These are phyloP conservation scores for Lojkania enalia DNA, from an alignment of 2,329 filamentous ascomycete species.

Conservation along the genomic window DNA sequence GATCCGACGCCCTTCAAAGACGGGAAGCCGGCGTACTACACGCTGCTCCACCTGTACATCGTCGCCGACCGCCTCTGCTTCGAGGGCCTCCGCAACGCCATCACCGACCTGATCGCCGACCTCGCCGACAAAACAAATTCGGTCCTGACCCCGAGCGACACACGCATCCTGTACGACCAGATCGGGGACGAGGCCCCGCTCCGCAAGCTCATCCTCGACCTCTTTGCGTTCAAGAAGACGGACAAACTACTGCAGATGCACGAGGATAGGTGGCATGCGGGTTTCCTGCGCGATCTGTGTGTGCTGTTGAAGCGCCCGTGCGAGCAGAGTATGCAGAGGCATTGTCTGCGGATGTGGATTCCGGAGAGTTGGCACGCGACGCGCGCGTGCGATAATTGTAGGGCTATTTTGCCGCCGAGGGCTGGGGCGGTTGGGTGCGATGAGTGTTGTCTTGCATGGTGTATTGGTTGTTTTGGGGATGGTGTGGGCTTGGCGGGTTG, in stretches of 20 bases:
- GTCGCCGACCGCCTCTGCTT: conserved; percentile 53
- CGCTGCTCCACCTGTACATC: conserved; percentile 52
- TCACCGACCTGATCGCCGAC: conserved; percentile 49
- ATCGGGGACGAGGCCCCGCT: conserved; percentile 47
- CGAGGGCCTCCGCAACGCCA: conserved; percentile 50
- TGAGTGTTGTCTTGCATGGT: conserved; percentile 48
- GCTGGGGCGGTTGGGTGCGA: conserved; percentile 45
- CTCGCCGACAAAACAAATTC: conserved; percentile 53
- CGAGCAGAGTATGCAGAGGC: conserved; percentile 47
- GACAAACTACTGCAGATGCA: conserved; percentile 53
- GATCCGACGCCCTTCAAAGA: conserved; percentile 47
- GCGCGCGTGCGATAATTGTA: conserved; percentile 46
- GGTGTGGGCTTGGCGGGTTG: conserved; percentile 37
- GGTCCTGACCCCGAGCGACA: conserved; percentile 55
- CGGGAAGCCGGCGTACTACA: conserved; percentile 55
- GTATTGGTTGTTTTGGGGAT: conserved; percentile 42
- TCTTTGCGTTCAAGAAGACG: conserved; percentile 58
- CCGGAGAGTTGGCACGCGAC: conserved; percentile 39
- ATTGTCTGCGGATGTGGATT: conserved; percentile 46
- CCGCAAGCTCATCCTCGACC: conserved; percentile 50
- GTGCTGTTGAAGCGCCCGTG: conserved; percentile 53
- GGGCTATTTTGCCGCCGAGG: conserved; percentile 44
- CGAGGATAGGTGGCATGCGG: conserved; percentile 53
- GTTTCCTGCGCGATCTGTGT: conserved; percentile 52
- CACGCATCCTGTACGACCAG: conserved; percentile 52